Base-by-base conservation (phyloP, 2,329 filamentous ascomycete species). In the Penicillium sp. region DNA sequence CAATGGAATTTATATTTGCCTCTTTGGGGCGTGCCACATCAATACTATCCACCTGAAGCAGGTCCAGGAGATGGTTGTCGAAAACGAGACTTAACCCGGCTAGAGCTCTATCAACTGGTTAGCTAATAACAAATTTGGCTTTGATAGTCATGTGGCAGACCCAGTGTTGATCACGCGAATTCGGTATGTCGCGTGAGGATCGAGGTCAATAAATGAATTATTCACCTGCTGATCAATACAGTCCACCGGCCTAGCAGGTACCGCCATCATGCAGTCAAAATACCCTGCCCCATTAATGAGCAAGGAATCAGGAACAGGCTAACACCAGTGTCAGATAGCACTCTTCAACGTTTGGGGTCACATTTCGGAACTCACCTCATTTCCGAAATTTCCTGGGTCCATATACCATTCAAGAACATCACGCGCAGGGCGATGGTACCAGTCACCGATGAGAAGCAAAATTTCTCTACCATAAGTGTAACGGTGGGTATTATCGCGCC, bases 241-340 rank as follows among this genome's bases (percentile, higher is more conserved):
- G 55, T 82, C 73, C 4, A 82, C 62, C 3, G 79, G 79, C 6
- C 74, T 68, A 19, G 77, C 77, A 50, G 77, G 75, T 1, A 79
- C 73, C 17, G 78, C 77, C 74, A 75, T 77, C 0, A 74, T 74
- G 61, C 80, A 82, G 23, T 77, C 66, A 54, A 80, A 83, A 7
- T 61, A 59, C 1, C 81, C 81, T 5, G 63, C 64, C 21, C 79
- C 80, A 60, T 82, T 82, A 29, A 83, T 64, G 0, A 82, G 60
- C 1, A 82, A 59, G 0, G 78, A 81, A 53, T 81, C 78, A 2
- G 81, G 80, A 9, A 78, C 76, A 3, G 80, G 80, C 77, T 81
- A 35, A 4, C 3, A 53, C 21, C 38, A 6, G 10, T 41, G 27
- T 48, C 33, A 47, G 36, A 48, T 38, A 58, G 49, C 44, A 33